Conservation (phyloP, 2,329 filamentous ascomycete species). For the Fonsecaea pedrosoi region DNA sequence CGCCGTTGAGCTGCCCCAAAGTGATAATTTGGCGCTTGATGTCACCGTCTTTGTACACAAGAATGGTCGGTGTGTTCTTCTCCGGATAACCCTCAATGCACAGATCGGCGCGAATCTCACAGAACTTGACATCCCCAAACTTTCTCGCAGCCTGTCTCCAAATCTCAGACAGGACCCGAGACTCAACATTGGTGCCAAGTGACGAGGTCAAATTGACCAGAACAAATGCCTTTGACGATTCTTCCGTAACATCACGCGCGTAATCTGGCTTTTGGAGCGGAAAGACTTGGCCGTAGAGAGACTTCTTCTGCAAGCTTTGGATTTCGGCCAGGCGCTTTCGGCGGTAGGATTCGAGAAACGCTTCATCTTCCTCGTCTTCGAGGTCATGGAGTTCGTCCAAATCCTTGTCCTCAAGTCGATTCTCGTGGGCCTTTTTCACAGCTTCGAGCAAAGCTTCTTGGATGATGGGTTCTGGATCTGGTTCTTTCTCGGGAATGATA, state of each 20-base stretch:
- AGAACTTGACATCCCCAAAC: slow-evolving; percentile 96
- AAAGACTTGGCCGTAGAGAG: slow-evolving; percentile 88
- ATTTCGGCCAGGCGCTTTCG: slow-evolving; percentile 84
- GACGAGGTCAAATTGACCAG: slow-evolving; percentile 83
- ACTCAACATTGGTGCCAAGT: slow-evolving; percentile 81
- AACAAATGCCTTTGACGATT: slow-evolving; percentile 71
- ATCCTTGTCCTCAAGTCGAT: slow-evolving; percentile 90
- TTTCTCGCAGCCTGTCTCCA: slow-evolving; percentile 84
- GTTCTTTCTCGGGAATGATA: slow-evolving; percentile 96
- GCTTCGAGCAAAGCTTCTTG: slow-evolving; percentile 91
- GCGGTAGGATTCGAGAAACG: slow-evolving; percentile 85
- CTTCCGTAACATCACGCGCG: slow-evolving; percentile 86
- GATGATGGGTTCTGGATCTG: slow-evolving; percentile 93
- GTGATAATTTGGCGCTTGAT: slow-evolving; percentile 94
- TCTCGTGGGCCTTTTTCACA: slow-evolving; percentile 83
- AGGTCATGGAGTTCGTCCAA: slow-evolving; percentile 91
- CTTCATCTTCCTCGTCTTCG: slow-evolving; percentile 94
- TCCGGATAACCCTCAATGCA: slow-evolving; percentile 98
- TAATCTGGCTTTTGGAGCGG: slow-evolving; percentile 95
- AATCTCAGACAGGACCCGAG: slow-evolving; percentile 78
- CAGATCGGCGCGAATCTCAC: slow-evolving; percentile 87
- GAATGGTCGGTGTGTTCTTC: slow-evolving; percentile 88
- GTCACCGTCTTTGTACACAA: slow-evolving; percentile 91
- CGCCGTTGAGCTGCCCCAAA: slow-evolving; percentile 76
- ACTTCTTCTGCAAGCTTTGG: slow-evolving; percentile 73